phyloP scores from a whole-genome alignment of 2,329 filamentous ascomycete genomes.

The Exophiala sp. region DNA sequence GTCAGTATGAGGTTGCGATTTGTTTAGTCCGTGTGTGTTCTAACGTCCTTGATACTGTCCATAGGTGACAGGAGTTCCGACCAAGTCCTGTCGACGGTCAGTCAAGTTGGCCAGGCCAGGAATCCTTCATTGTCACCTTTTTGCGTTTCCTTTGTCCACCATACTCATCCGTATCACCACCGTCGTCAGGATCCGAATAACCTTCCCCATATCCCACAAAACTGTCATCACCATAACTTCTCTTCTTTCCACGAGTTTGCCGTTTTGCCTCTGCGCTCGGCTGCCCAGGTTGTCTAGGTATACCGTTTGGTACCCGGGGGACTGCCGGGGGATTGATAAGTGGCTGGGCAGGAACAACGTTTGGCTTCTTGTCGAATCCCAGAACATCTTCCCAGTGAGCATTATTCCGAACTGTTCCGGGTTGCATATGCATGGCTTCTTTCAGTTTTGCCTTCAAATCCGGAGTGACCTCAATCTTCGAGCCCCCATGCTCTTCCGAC shows the following conservation, averaged over 20 bases:
- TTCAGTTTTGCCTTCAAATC: slow-evolving; percentile 40
- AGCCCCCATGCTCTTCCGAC: slow-evolving; percentile 47
- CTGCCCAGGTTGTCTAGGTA: slow-evolving; percentile 16
- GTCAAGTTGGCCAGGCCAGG: not conserved
- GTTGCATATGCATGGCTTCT: slow-evolving; percentile 48
- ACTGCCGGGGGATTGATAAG: slow-evolving; percentile 31
- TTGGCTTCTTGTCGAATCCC: slow-evolving; percentile 44
- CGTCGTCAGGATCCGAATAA: slow-evolving; percentile 48
- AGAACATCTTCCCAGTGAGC: slow-evolving; percentile 49
- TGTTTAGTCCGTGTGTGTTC: not conserved
- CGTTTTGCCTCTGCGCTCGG: slow-evolving; percentile 37
- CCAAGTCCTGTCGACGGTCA: slow-evolving; percentile 8
- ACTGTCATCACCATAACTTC: slow-evolving; percentile 49
- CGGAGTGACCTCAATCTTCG: slow-evolving; percentile 45
- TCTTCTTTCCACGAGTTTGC: slow-evolving; percentile 47
- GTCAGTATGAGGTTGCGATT: not conserved
- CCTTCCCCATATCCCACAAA: slow-evolving; percentile 52
- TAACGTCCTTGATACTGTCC: slow-evolving; percentile 16
- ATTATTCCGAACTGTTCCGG: slow-evolving; percentile 44
- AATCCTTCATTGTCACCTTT: slow-evolving; percentile 36
- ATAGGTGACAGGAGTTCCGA: slow-evolving; percentile 13
- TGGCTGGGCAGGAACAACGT: slow-evolving; percentile 29
- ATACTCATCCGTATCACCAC: slow-evolving; percentile 34
- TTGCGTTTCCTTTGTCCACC: slow-evolving; percentile 47
- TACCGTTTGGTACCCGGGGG: slow-evolving; percentile 29